These are phyloP conservation scores for Tylopilus plumbeoviolaceoides DNA, from an alignment of 768 basidiomycete genomes.

Conservation along the genomic window DNA sequence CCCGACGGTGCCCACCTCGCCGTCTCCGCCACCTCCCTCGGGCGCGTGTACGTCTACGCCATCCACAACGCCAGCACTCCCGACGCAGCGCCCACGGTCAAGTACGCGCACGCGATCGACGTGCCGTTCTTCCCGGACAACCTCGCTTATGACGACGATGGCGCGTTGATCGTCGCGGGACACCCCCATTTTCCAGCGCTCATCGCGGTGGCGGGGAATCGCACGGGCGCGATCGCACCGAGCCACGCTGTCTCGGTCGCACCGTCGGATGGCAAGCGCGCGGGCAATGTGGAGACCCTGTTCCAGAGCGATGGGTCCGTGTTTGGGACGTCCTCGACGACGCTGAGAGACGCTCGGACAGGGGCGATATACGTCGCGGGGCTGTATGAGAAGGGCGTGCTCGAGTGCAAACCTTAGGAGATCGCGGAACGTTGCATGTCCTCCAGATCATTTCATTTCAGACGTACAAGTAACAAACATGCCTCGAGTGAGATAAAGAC, in stretches of 20 bases:
- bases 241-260: conserved; percentile 58
- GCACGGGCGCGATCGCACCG: conserved; percentile 38
- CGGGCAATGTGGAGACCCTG: conserved; percentile 50
- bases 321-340: conserved; percentile 53
- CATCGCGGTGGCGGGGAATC: conserved; percentile 40
- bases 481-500: too few species aligned
- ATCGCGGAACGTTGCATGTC: background rate
- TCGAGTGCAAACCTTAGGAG: conserved; percentile 41
- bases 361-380: conserved; percentile 53
- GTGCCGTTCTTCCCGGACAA: conserved; percentile 66
- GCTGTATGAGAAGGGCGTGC: conserved; percentile 52
- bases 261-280: too few species aligned
- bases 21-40: conserved; percentile 50
- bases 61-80: background rate
- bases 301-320: conserved; percentile 71
- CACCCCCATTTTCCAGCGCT: conserved; percentile 63
- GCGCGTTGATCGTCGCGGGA: conserved; percentile 54
- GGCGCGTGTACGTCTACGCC: conserved; percentile 48
- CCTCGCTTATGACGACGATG: conserved; percentile 46
- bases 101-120: conserved; percentile 34
- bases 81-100: conserved; percentile 24
- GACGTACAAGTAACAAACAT: conserved; percentile 1
- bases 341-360: conserved; percentile 45
- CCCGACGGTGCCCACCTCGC: conserved; percentile 48
- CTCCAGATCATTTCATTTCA: background rate